Conservation (phyloP, 495 filamentous ascomycete species). For the Talaromyces thailandensis region DNA sequence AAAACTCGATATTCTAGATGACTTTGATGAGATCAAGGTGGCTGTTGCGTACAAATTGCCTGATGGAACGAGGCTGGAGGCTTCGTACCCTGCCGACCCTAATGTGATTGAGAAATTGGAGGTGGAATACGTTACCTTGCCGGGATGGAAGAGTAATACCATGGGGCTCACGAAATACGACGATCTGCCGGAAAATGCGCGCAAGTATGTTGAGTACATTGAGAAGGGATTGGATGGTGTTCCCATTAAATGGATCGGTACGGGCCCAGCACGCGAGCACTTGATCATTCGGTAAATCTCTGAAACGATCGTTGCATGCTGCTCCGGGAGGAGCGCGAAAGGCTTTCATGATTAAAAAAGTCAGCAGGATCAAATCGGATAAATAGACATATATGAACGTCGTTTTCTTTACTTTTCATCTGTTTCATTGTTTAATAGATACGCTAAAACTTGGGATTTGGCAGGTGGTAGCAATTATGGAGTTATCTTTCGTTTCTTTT, state of each 20-base stretch:
- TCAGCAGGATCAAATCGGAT: background rate
- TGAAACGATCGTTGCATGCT: background rate
- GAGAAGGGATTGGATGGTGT: constrained; percentile 64
- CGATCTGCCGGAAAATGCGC: constrained; percentile 66
- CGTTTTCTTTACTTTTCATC: background rate
- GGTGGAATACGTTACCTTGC: constrained; percentile 63
- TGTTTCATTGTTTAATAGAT: background rate
- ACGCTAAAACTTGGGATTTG: background rate
- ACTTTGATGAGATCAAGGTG: constrained; percentile 71
- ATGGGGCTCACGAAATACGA: constrained; percentile 51
- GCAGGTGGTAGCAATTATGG: background rate
- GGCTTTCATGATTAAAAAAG: background rate
- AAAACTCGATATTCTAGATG: constrained; percentile 82
- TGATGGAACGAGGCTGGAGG: constrained; percentile 41
- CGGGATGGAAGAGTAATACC: constrained; percentile 70
- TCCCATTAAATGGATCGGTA: constrained; percentile 67
- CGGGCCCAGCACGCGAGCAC: constrained; percentile 63
- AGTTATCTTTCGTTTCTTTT: background rate
- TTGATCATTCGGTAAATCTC: constrained; percentile 46
- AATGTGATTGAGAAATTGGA: constrained; percentile 46
- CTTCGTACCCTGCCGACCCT: constrained; percentile 62
- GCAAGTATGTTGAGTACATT: constrained; percentile 67
- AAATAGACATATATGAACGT: background rate
- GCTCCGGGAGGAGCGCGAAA: background rate
- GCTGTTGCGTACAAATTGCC: constrained; percentile 59